Evolutionary conservation across 306 rosid genomes (phyloP).

Genomic region (Datisca glomerata): DNA sequence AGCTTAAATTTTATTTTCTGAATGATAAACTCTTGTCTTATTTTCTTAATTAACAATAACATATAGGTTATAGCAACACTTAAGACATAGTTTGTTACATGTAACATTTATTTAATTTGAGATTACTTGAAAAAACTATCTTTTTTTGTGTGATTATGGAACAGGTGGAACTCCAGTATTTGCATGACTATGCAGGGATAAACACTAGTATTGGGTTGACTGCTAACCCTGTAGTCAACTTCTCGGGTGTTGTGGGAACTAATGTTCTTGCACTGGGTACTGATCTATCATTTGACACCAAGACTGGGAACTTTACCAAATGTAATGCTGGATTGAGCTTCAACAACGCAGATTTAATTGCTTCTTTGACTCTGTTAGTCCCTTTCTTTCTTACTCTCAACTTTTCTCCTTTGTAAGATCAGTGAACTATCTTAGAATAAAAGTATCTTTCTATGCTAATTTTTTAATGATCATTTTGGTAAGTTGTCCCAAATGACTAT

Average conservation of each 20-base stretch:
- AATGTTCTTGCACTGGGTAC: constrained; percentile 53
- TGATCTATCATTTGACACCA: constrained; percentile 65
- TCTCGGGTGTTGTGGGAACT: constrained; percentile 71
- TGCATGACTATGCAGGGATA: constrained; percentile 73
- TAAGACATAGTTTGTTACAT: background rate
- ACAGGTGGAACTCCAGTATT: constrained; percentile 77
- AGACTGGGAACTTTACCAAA: constrained; percentile 54
- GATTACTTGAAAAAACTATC: constrained; percentile 1
- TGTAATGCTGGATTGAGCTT: constrained; percentile 56
- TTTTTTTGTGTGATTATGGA: constrained; percentile 15
- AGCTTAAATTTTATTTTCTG: background rate
- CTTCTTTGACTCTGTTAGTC: constrained; percentile 66
- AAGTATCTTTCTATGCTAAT: no score
- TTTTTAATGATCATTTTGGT: no score
- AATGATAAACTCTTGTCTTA: no score
- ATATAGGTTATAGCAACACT: no score
- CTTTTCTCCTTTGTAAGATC: background rate
- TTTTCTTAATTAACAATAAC: no score
- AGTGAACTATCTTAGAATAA: no score
- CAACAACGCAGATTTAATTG: constrained; percentile 50
- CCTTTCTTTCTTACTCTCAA: background rate
- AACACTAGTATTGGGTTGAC: constrained; percentile 74
- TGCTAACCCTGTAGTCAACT: constrained; percentile 69
- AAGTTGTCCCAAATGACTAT: no score
- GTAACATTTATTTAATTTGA: background rate